Percentiles rank a stretch among this genome's conserved stretches.
phyloP scores from a whole-genome alignment of 176 grass and related monocot genomes.

The Coix lacrymajobi region DNA sequence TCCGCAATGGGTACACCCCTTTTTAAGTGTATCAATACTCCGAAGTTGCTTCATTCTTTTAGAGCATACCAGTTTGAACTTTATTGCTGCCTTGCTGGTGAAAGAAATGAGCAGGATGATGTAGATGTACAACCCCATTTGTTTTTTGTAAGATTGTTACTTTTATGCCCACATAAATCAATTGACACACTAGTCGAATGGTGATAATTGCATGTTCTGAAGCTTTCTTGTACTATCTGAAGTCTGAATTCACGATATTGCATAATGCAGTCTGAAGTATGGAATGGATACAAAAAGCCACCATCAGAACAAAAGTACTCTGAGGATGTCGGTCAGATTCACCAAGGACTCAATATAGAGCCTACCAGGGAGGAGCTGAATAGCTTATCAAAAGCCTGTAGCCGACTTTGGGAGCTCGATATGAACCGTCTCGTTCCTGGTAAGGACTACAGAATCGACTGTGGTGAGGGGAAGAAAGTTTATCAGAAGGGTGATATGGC shows the following conservation, averaged over 20 bases:
- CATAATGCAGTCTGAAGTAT: conserved; percentile 62
- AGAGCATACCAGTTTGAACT: background rate
- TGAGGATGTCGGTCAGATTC: conserved; percentile 43
- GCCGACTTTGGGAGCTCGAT: conserved; percentile 78
- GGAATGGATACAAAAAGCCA: conserved; percentile 63
- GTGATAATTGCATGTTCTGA: background rate
- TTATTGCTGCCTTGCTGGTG: background rate
- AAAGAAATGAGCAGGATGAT: background rate
- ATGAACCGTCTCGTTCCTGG: conserved; percentile 73
- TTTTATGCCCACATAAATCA: conserved; percentile 1
- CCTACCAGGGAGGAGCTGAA: conserved; percentile 75
- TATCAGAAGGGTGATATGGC: conserved; percentile 88
- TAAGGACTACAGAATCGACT: conserved; percentile 76
- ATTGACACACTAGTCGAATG: background rate
- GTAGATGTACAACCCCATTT: no score
- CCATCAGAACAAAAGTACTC: conserved; percentile 76
- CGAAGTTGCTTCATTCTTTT: background rate
- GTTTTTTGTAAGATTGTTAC: background rate
- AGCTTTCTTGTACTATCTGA: conserved; percentile 29
- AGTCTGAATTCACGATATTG: conserved; percentile 12
- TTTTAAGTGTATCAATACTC: background rate
- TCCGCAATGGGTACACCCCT: no score
- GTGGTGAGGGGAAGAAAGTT: conserved; percentile 87
- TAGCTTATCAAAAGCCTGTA: conserved; percentile 72
- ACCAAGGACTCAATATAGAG: conserved; percentile 59